Base-by-base conservation (phyloP, 1,284 basidiomycete genomes). In the Pseudozyma pruni region DNA sequence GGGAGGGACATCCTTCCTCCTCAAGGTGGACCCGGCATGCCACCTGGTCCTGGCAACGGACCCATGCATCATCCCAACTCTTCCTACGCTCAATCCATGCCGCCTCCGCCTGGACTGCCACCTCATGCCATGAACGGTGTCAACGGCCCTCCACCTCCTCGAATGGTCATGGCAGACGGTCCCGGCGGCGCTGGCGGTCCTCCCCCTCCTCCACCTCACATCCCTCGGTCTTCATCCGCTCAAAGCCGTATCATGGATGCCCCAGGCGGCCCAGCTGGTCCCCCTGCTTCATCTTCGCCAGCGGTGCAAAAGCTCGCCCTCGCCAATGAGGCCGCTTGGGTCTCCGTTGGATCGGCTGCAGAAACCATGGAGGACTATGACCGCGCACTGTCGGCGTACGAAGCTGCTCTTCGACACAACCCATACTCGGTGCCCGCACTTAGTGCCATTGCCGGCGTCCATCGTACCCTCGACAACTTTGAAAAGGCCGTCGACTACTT, bases 401-500 rank as follows among this genome's bases (percentile, higher is more conserved):
- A 81, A 23, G 67, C 75, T 27, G 79, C 80, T 8, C 68, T 81
- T 32, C 61, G 72, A 38, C 76, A 81, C 64, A 81, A 81, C 33
- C 79, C 78, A 0, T 80, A 80, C 46, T 81, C 79, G 10, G 66
- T 81, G 0, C 73, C 77, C 1, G 80, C 80, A 14, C 72, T 81
- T 32, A 80, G 70, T 41, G 80, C 79, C 23, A 81, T 81, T 32
- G 80, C 80, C 22, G 78, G 74, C 39, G 74, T 80, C 10, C 75
- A 81, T 35, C 75, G 80, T 16, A 72, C 76, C 14, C 31, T 81
- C 41, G 80, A 81, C 44, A 78, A 78, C 52, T 81, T 80, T 38
- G 79, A 78, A 51, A 71, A 93, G 90, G 94, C 94, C 49, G 89
- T 97, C 83, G 94, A 96, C 57, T 95, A 91, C 84, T 96, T 95